A percentile compares a stretch with the other conserved stretches of the same genome.
These are phyloP conservation scores for Geranomyces variabilis DNA, from an alignment of 192 early-diverging fungal species.

Conservation along the genomic window DNA sequence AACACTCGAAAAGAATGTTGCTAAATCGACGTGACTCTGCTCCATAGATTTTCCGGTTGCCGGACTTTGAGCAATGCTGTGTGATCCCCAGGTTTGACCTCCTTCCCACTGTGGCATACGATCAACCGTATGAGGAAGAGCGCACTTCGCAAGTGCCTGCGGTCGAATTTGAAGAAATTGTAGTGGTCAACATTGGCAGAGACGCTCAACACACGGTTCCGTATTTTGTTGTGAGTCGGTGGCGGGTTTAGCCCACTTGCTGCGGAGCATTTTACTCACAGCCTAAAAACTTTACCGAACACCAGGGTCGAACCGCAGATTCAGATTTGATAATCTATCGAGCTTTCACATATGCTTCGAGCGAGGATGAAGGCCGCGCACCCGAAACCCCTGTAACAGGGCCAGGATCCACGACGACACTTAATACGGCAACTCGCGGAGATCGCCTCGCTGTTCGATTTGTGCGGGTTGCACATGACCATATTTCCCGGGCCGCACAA, in stretches of 20 bases:
- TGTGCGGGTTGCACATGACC: conserved; percentile 63
- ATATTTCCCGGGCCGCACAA: conserved; percentile 59
- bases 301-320: conserved; percentile 63
- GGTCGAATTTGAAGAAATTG: conserved; percentile 69
- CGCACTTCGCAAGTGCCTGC: conserved; percentile 25
- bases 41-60: conserved; percentile 42
- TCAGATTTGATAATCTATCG: conserved; percentile 77
- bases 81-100: conserved; percentile 61
- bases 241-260: not conserved
- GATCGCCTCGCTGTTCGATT: conserved; percentile 71
- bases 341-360: conserved; percentile 55
- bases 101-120: conserved; percentile 57
- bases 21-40: conserved; percentile 51
- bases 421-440: conserved; percentile 8
- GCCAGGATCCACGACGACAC: not conserved
- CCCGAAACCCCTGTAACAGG: not conserved
- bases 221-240: conserved; percentile 69
- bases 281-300: not conserved
- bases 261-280: not conserved
- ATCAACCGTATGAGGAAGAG: conserved; percentile 38
- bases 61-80: conserved; percentile 51
- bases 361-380: conserved; percentile 7
- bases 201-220: conserved; percentile 50
- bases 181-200: conserved; percentile 68
- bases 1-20: no score